Evolutionary conservation across 192 early-diverging fungal genomes (phyloP).

Genomic region (Coemansia asiatica): DNA sequence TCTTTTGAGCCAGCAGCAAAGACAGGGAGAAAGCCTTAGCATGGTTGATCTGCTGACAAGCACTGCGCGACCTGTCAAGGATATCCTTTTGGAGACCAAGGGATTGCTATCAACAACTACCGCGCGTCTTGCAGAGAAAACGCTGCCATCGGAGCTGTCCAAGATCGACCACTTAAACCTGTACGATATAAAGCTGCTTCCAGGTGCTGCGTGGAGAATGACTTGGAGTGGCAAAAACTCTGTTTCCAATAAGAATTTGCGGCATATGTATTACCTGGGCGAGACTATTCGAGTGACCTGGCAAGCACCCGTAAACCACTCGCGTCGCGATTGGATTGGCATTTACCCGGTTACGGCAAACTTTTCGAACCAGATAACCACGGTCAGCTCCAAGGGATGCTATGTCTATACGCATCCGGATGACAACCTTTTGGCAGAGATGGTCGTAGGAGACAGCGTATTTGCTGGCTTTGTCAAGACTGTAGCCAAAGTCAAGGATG

Average conservation of each 20-base stretch:
- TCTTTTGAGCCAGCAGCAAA: not conserved
- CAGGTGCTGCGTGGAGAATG: constrained; percentile 27
- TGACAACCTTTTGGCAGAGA: constrained; percentile 58
- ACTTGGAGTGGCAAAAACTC: not conserved
- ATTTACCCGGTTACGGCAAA: constrained; percentile 81
- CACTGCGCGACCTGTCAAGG: constrained; percentile 63
- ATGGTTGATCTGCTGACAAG: constrained; percentile 57
- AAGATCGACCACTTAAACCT: constrained; percentile 22
- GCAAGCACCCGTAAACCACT: constrained; percentile 72
- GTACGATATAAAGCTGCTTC: constrained; percentile 31
- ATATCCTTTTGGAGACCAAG: constrained; percentile 60
- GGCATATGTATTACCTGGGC: constrained; percentile 64
- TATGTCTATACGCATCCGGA: constrained; percentile 67
- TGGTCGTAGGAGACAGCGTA: constrained; percentile 55
- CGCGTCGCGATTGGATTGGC: constrained; percentile 88
- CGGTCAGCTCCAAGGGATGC: constrained; percentile 66
- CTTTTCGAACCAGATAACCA: constrained; percentile 73
- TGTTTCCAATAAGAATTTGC: constrained; percentile 12
- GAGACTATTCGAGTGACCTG: constrained; percentile 74
- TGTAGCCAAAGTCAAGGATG: constrained; percentile 27
- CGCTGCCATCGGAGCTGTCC: constrained; percentile 43
- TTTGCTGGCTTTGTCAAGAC: constrained; percentile 51
- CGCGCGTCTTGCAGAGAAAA: constrained; percentile 45
- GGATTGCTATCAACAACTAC: constrained; percentile 51
- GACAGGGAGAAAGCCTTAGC: constrained; percentile 10